Evolutionary conservation across 2,329 filamentous ascomycete genomes (phyloP).

Genomic region (Colletotrichum kahawae): DNA sequence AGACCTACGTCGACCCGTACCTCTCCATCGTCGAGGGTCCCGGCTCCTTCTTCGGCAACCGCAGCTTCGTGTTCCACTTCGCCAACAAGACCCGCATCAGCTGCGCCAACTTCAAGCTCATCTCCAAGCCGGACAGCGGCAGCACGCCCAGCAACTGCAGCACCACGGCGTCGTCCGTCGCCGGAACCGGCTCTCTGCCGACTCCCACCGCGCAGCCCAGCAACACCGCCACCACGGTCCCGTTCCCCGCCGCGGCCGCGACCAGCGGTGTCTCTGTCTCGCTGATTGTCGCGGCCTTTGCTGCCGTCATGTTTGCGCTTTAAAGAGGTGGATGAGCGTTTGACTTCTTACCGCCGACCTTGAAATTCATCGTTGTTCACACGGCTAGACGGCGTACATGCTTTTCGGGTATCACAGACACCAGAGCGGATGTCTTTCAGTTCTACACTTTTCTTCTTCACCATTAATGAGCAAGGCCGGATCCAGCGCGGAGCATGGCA

Average conservation of each 20-base stretch:
- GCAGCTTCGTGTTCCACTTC: constrained; percentile 68
- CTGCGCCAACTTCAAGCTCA: constrained; percentile 64
- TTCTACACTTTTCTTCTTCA: not conserved
- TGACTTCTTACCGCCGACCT: not conserved
- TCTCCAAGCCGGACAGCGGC: constrained; percentile 20
- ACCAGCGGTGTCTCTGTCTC: constrained; percentile 6
- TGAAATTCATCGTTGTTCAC: not conserved
- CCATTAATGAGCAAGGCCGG: not conserved
- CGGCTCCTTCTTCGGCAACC: constrained; percentile 67
- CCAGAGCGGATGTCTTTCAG: not conserved
- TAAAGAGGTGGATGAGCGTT: not conserved
- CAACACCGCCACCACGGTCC: not conserved
- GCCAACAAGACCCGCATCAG: constrained; percentile 67
- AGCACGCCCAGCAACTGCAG: constrained; percentile 13
- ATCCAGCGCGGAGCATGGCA: not conserved
- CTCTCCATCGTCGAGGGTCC: constrained; percentile 56
- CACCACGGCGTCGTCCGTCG: not conserved
- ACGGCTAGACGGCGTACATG: not conserved
- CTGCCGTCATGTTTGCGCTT: constrained; percentile 27
- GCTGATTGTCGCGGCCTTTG: constrained; percentile 22
- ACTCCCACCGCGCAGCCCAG: not conserved
- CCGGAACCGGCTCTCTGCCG: not conserved
- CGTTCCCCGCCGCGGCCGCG: constrained; percentile 19
- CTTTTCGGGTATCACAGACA: not conserved
- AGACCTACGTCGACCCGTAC: constrained; percentile 61